A percentile compares a stretch with the other conserved stretches of the same genome.
Conservation (phyloP, 116 monocot species). For the Iris pallida region DNA sequence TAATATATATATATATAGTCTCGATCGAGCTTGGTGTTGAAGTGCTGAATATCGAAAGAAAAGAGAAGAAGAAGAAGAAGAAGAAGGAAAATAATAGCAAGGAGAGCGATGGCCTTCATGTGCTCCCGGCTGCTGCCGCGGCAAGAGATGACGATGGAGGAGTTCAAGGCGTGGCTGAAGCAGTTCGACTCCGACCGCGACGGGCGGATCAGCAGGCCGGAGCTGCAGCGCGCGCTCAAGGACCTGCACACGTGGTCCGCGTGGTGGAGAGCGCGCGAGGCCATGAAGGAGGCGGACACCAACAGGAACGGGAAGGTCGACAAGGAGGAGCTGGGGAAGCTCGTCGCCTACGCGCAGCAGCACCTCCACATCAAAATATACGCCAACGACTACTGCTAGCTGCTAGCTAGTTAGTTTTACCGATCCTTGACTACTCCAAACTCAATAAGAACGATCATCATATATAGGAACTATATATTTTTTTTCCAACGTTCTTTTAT, state of each 20-base stretch:
- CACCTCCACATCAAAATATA: slow-evolving; percentile 22
- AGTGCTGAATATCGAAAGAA: too few species aligned
- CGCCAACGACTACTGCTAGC: neutral
- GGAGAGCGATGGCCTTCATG: neutral
- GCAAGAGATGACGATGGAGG: slow-evolving; percentile 15
- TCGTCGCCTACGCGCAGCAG: slow-evolving; percentile 9
- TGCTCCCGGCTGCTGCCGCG: slow-evolving; percentile 8
- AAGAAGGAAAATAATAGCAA: too few species aligned
- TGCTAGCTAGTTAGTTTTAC: too few species aligned
- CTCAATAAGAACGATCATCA: too few species aligned
- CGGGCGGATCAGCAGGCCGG: slow-evolving; percentile 17
- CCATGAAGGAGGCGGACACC: slow-evolving; percentile 16
- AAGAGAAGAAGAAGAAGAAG: too few species aligned
- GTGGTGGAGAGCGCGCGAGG: slow-evolving; percentile 23
- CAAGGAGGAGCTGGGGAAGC: slow-evolving; percentile 18
- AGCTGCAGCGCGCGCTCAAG: slow-evolving; percentile 22
- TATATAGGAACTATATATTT: too few species aligned
- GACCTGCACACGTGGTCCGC: slow-evolving; percentile 8
- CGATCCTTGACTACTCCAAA: too few species aligned
- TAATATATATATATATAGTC: too few species aligned
- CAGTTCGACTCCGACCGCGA: slow-evolving; percentile 11
- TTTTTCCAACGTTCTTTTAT: too few species aligned
- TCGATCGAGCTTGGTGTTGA: too few species aligned
- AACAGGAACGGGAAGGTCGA: slow-evolving; percentile 25
- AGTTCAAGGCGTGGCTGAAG: slow-evolving; percentile 27